These are phyloP conservation scores for Macrophomina pseudophaseolina DNA, from an alignment of 2,329 filamentous ascomycete species.

Conservation along the genomic window DNA sequence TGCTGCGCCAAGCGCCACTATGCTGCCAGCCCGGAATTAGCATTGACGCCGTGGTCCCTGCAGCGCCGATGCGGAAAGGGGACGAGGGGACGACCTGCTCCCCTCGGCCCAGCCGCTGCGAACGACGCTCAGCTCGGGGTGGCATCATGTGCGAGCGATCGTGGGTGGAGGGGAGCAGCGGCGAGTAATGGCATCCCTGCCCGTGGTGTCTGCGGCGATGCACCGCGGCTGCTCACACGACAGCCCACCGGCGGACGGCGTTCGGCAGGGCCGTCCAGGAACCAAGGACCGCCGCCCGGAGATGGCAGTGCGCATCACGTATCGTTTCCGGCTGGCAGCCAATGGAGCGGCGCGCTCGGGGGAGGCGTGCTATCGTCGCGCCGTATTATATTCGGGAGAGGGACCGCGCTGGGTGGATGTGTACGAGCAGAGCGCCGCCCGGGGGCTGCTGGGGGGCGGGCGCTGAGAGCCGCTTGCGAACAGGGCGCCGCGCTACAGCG, in stretches of 20 bases:
- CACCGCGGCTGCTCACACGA: not conserved
- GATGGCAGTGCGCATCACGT: conserved; percentile 2
- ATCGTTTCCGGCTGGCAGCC: conserved; percentile 8
- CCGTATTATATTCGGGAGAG: conserved; percentile 15
- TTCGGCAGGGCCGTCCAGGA: conserved; percentile 8
- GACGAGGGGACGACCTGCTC: not conserved
- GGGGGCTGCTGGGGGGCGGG: not conserved
- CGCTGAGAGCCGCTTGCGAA: conserved; percentile 3
- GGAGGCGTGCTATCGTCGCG: conserved; percentile 13
- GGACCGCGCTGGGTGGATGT: conserved; percentile 10
- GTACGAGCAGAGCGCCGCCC: conserved; percentile 13
- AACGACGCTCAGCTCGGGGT: conserved; percentile 5
- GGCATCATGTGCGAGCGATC: conserved; percentile 7
- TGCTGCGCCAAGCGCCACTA: conserved; percentile 21
- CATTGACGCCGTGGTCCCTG: conserved; percentile 17
- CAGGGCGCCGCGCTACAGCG: conserved; percentile 20
- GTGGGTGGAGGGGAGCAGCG: not conserved
- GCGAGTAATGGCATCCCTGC: conserved; percentile 9
- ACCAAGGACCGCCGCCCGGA: not conserved
- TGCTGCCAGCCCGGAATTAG: not conserved
- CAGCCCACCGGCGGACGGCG: not conserved
- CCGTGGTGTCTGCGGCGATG: not conserved
- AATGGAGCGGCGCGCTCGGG: not conserved
- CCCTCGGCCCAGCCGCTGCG: not conserved
- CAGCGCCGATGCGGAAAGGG: conserved; percentile 15